Evolutionary conservation across 2,329 filamentous ascomycete genomes (phyloP), one percentile per base, ranked within the genome.

Genomic region (Penicillium sp.): DNA sequence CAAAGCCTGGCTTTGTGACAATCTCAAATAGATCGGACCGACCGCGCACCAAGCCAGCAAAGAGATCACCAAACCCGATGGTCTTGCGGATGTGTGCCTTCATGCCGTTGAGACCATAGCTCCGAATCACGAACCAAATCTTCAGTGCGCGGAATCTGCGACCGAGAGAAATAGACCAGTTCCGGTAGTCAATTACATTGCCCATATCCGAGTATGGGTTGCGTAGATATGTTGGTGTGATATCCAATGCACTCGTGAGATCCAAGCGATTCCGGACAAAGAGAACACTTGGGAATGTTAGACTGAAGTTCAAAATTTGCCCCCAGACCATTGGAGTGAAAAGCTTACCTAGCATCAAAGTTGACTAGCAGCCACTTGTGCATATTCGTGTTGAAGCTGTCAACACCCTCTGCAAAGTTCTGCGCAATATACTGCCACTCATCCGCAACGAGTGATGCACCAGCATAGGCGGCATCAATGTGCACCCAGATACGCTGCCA

Each of bases 361-460:
- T 96, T 96, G 57, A 91, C 92, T 19, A 97, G 86, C 48, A 97
- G 82, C 93, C 93, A 97, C 80, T 97, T 97, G 82, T 97, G 93
- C 84, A 96, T 89, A 80, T 97, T 97, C 80, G 93, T 86, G 76
- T 96, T 88, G 82, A 96, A 96, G 63, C 88, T 92, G 79, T 96
- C 90, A 71, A 96, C 92, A 23, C 81, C 77, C 1, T 81, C 77
- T 0, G 71, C 71, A 50, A 93, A 82, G 9, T 85, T 77, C 23
- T 79, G 70, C 1, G 87, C 81, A 50, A 91, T 81, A 64, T 88
- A 82, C 62, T 91, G 89, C 75, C 90, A 89, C 73, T 96, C 91
- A 3, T 91, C 89, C 23, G 89, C 87, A 4, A 96, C 79, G 4
- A 97, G 84, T 0, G 93, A 90, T 0, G 91, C 87, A 2, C 93